Evolutionary conservation across 768 basidiomycete genomes (phyloP), one percentile per base, ranked within the genome.

Genomic region (Bullera alba): DNA sequence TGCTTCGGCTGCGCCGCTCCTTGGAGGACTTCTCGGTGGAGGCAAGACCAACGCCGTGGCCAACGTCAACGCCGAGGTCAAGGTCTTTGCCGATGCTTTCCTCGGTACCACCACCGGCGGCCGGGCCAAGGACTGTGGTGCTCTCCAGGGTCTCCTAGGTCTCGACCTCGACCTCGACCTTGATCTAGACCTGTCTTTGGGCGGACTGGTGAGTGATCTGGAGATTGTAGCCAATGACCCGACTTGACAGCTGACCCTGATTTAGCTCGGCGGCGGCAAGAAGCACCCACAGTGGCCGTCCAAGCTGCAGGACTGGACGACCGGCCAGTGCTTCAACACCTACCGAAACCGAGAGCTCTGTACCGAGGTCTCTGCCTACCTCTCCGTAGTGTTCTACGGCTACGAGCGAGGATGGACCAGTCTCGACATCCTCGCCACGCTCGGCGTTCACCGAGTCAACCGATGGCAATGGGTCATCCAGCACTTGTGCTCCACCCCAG

Each of bases 351-450:
- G 48, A 17, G 46, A 29, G 22, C 46, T 45, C 38, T 58, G 57
- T 41, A 37, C 34, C 17, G 49, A 58, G 29, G 17, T 54, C 35
- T 34, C 44, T 7, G 53, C 53, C 5, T 58, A 58, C 37, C 50
- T 58, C 26, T 47, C 57, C 14, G 57, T 50, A 5, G 42, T 48
- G 2, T 41, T 54, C 53, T 58, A 50, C 32, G 57, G 53, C 22
- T 51, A 42, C 26, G 37, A 54, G 32, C 41, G 52, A 39, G 53
- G 53, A 15, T 58, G 57, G 57, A 51, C 57, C 3, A 50, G 41
- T 19, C 50, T 42, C 27, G 44, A 58, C 26, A 41, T 58, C 4
- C 54, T 58, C 34, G 57, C 57, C n/a, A 45, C 53, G 6, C 46
- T 58, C 16, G 57, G 57, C 14, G 26, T 38, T 51, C 32, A 51